Conservation (phyloP, 495 filamentous ascomycete genomes). For the Talaromyces wortmannii region DNA sequence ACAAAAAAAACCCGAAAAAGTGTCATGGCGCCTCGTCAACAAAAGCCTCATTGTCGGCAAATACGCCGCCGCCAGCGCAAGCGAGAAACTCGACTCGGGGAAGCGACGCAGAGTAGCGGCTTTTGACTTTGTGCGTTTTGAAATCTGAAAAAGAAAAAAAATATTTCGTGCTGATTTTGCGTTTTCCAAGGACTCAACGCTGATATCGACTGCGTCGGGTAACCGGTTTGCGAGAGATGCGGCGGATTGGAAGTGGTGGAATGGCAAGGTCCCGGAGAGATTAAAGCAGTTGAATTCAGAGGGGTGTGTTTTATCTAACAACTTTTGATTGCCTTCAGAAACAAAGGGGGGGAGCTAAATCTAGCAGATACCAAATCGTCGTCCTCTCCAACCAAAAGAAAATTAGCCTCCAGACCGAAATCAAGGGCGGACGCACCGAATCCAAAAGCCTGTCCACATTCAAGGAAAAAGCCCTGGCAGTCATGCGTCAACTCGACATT, state of each 20-base stretch:
- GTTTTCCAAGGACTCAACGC: slow-evolving; percentile 68
- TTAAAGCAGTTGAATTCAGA: slow-evolving; percentile 61
- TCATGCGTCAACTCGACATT: slow-evolving; percentile 66
- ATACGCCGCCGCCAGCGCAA: slow-evolving; percentile 41
- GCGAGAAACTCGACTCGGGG: slow-evolving; percentile 6
- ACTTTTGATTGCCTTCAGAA: too few species aligned
- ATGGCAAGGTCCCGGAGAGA: slow-evolving; percentile 56
- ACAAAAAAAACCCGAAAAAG: slow-evolving; percentile 73
- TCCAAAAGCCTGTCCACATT: slow-evolving; percentile 62
- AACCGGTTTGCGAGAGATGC: slow-evolving; percentile 65
- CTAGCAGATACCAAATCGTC: slow-evolving; percentile 61
- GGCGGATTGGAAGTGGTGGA: slow-evolving; percentile 95
- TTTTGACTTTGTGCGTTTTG: slow-evolving; percentile 74
- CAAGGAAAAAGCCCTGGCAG: slow-evolving; percentile 66
- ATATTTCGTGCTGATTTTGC: not conserved
- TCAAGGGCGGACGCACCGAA: slow-evolving; percentile 60
- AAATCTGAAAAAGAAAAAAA: not conserved
- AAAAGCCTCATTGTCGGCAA: slow-evolving; percentile 72
- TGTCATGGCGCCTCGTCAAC: slow-evolving; percentile 64
- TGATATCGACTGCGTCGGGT: slow-evolving; percentile 74
- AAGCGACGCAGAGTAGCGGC: slow-evolving; percentile 64
- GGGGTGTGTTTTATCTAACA: slow-evolving; percentile 56
- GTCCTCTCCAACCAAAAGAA: slow-evolving; percentile 87
- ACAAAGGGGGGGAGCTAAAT: not conserved
- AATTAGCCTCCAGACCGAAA: slow-evolving; percentile 62